A percentile compares a stretch with the other conserved stretches of the same genome.
phyloP scores from a whole-genome alignment of 2,329 filamentous ascomycete species.

The Nemania diffusa region DNA sequence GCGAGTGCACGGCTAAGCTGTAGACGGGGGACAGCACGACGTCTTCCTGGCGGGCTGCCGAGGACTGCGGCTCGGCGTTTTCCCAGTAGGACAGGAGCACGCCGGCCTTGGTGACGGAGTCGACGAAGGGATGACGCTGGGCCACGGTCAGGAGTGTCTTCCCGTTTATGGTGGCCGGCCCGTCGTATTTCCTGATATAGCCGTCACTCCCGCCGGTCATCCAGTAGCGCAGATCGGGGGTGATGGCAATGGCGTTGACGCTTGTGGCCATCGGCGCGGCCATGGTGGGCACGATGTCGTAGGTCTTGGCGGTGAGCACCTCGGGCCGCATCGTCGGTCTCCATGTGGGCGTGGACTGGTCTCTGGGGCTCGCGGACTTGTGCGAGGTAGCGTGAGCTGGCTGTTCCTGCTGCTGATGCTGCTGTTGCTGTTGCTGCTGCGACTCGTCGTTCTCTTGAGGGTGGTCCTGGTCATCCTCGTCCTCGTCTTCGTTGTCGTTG shows the following conservation, averaged over 20 bases:
- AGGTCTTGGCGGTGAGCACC: conserved; percentile 80
- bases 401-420: conserved; percentile 27
- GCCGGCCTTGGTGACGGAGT: conserved; percentile 95
- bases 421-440: conserved; percentile 39
- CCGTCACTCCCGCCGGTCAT: conserved; percentile 94
- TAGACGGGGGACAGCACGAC: conserved; percentile 87
- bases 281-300: conserved; percentile 97
- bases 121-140: conserved; percentile 95
- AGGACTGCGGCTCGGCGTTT: conserved; percentile 79
- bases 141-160: conserved; percentile 94
- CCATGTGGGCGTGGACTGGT: conserved; percentile 51
- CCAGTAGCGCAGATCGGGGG: conserved; percentile 93
- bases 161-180: conserved; percentile 92
- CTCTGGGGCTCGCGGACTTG: conserved; percentile 49
- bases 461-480: conserved; percentile 50
- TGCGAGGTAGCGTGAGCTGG: conserved; percentile 48
- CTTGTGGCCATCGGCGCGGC: conserved; percentile 95
- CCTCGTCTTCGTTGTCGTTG: conserved; percentile 51
- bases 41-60: conserved; percentile 62
- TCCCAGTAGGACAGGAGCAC: conserved; percentile 98
- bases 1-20: conserved; percentile 88
- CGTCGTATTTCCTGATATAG: conserved; percentile 97
- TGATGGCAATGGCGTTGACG: conserved; percentile 91
- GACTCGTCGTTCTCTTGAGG: conserved; percentile 51
- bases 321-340: conserved; percentile 78